A percentile compares a stretch with the other conserved stretches of the same genome.
phyloP scores from a whole-genome alignment of 176 grass and related monocot species.

The Musa beccarii region DNA sequence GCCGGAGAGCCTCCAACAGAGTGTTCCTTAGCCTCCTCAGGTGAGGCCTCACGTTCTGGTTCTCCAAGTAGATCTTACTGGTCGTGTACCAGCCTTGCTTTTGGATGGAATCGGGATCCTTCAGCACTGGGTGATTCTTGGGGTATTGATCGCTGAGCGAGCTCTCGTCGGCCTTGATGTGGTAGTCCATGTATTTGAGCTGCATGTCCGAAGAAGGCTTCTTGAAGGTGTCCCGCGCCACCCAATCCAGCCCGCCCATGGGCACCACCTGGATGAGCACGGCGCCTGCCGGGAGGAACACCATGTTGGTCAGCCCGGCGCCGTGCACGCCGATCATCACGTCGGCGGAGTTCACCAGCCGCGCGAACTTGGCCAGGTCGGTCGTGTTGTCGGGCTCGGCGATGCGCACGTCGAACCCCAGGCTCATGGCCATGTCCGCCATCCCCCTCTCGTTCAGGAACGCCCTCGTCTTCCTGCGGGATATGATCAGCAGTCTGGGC shows the following conservation, averaged over 20 bases:
- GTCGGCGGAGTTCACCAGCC: conserved; percentile 85
- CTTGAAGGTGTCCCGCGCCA: conserved; percentile 63
- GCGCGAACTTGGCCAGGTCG: conserved; percentile 68
- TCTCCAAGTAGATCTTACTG: conserved; percentile 74
- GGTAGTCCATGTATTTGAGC: conserved; percentile 75
- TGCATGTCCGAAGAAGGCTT: conserved; percentile 64
- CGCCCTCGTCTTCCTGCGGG: conserved; percentile 24
- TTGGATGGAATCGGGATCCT: conserved; percentile 62
- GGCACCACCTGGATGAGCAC: conserved; percentile 82
- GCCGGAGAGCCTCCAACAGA: conserved; percentile 50
- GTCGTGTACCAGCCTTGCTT: conserved; percentile 77
- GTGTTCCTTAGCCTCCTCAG: conserved; percentile 82
- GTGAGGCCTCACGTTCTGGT: conserved; percentile 75
- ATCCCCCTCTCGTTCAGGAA: conserved; percentile 65
- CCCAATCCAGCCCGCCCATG: conserved; percentile 72
- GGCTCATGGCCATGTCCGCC: conserved; percentile 55
- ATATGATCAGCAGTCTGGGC: conserved; percentile 42
- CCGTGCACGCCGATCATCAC: conserved; percentile 90
- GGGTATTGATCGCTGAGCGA: conserved; percentile 75
- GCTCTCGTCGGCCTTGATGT: conserved; percentile 70
- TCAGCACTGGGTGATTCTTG: conserved; percentile 48
- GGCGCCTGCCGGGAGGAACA: conserved; percentile 64
- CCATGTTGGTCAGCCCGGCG: conserved; percentile 85
- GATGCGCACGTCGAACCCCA: conserved; percentile 54
- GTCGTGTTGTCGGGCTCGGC: conserved; percentile 56